These are phyloP conservation scores for Daedalea quercina DNA, from an alignment of 768 basidiomycete species.

Conservation along the genomic window DNA sequence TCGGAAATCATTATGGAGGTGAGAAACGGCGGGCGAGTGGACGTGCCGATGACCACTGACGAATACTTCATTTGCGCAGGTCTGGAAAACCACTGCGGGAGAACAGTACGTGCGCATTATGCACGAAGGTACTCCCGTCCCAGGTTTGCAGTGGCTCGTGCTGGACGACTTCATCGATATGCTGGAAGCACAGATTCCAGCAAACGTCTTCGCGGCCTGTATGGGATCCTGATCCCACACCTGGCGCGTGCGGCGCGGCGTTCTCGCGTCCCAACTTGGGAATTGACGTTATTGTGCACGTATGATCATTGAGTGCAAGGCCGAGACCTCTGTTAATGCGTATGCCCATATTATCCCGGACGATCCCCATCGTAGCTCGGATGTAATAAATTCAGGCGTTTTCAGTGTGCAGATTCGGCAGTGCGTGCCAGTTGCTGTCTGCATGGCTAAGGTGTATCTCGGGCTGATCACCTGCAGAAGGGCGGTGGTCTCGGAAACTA, in stretches of 20 bases:
- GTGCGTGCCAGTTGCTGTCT: too few relatives aligned
- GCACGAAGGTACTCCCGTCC: conserved; percentile 36
- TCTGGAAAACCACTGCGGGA: conserved; percentile 27
- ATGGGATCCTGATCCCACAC: not conserved
- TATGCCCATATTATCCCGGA: too few relatives aligned
- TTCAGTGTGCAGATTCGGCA: too few relatives aligned
- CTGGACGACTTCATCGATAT: conserved; percentile 29
- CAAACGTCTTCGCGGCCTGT: conserved; percentile 24
- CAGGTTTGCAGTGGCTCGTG: conserved; percentile 28
- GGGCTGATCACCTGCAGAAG: too few relatives aligned
- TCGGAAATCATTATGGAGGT: conserved; percentile 43
- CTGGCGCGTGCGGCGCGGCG: not conserved
- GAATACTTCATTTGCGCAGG: conserved; percentile 17
- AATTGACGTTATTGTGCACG: not conserved
- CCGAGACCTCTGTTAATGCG: too few relatives aligned
- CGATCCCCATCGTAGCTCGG: too few relatives aligned
- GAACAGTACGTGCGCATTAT: conserved; percentile 34
- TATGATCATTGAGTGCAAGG: too few relatives aligned
- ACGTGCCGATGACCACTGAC: not conserved
- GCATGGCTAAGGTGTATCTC: too few relatives aligned
- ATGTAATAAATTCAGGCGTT: too few relatives aligned
- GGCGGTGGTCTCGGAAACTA: too few relatives aligned
- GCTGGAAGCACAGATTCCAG: conserved; percentile 29
- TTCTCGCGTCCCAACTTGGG: not conserved
- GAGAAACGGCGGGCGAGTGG: conserved; percentile 1